A percentile compares a stretch with the other conserved stretches of the same genome.
Evolutionary conservation across 2,329 filamentous ascomycete genomes (phyloP).

Genomic region (Calonectria ilicicola): DNA sequence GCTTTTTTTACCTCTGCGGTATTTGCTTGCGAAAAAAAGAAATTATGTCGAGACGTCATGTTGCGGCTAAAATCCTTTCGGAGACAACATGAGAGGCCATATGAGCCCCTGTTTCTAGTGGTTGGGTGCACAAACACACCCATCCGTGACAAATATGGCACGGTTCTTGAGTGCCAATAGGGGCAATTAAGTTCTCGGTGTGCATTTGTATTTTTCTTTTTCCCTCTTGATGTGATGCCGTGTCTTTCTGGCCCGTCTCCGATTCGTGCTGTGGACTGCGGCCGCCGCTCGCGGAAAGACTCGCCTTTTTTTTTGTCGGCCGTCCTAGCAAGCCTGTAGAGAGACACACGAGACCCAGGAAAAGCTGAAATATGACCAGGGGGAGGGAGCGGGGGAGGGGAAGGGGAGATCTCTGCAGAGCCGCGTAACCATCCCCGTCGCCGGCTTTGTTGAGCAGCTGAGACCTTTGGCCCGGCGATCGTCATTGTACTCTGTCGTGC

Average conservation of each 20-base stretch:
- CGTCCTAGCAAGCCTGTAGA: not conserved
- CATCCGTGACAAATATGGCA: constrained; percentile 4
- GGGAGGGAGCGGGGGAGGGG: not conserved
- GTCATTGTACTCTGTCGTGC: not conserved
- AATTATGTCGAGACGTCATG: constrained; percentile 6
- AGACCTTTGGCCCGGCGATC: not conserved
- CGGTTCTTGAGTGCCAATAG: not conserved
- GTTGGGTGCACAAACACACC: not conserved
- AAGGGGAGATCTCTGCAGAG: not conserved
- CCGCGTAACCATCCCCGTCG: not conserved
- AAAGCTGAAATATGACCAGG: not conserved
- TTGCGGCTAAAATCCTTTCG: constrained; percentile 7
- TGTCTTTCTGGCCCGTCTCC: not conserved
- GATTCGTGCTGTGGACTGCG: not conserved
- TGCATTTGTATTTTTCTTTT: not conserved
- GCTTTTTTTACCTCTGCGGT: not conserved
- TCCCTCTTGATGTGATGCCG: not conserved
- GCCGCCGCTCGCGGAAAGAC: not conserved
- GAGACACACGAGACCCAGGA: not conserved
- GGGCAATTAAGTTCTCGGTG: not conserved
- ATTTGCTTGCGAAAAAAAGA: constrained; percentile 2
- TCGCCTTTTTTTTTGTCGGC: not conserved
- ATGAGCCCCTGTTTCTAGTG: not conserved
- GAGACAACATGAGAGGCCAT: not conserved
- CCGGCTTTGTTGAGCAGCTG: not conserved